These are phyloP conservation scores for Quercus robur DNA, from an alignment of 306 rosid genomes.

Conservation along the genomic window DNA sequence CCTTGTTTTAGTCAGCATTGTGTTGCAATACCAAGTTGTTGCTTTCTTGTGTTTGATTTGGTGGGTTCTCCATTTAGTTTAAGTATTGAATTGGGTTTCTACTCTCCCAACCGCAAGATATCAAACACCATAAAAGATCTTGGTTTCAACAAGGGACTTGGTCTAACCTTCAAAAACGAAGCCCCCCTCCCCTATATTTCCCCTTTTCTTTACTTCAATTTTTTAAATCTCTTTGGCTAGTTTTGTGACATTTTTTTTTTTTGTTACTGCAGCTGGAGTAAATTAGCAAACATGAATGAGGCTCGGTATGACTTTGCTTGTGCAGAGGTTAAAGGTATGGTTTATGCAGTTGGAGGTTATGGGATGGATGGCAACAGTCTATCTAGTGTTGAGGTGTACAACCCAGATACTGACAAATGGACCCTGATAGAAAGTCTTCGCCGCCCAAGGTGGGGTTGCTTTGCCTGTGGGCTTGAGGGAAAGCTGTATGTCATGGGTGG, in stretches of 20 bases:
- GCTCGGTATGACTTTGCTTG: constrained; percentile 89
- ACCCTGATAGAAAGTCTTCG: constrained; percentile 73
- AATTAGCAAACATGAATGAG: constrained; percentile 53
- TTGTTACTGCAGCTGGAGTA: constrained; percentile 71
- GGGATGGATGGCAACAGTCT: constrained; percentile 63
- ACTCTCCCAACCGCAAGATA: background rate
- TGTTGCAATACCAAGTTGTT: background rate
- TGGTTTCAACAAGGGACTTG: background rate
- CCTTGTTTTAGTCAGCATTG: background rate
- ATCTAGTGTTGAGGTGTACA: constrained; percentile 77
- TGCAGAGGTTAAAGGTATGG: constrained; percentile 75
- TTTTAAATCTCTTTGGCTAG: background rate
- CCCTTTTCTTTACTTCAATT: no score
- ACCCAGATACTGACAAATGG: constrained; percentile 71
- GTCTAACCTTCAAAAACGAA: background rate
- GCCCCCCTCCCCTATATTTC: background rate
- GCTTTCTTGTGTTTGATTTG: background rate
- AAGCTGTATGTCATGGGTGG: constrained; percentile 98
- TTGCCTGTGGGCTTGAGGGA: constrained; percentile 86
- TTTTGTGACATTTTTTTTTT: background rate
- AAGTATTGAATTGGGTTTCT: background rate
- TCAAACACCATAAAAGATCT: background rate
- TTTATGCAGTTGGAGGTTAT: constrained; percentile 88
- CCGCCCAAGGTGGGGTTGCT: constrained; percentile 94
- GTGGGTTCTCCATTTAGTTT: background rate